Evolutionary conservation across 371 early-diverging fungal genomes (phyloP).

Genomic region (Nematocida sp.): DNA sequence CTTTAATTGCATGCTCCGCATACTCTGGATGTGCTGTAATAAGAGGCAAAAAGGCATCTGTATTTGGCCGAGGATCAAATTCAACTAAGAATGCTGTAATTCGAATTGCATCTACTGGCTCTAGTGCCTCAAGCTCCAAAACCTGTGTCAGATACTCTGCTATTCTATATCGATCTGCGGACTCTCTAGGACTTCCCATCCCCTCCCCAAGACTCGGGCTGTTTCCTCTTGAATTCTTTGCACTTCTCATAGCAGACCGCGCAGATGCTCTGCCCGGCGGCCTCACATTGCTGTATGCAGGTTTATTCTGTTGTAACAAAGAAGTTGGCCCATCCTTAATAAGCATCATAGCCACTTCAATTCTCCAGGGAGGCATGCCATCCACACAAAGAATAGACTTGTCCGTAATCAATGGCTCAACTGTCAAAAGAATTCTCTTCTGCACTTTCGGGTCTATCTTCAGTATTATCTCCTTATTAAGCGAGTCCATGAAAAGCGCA

Average conservation of each 20-base stretch:
- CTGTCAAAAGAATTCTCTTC: constrained; percentile 20
- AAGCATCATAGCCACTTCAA: constrained; percentile 11
- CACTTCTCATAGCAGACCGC: not conserved
- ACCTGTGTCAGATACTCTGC: constrained; percentile 16
- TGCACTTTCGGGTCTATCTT: constrained; percentile 33
- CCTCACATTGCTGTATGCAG: too few relatives aligned
- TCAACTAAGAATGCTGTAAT: constrained; percentile 40
- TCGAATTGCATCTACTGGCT: constrained; percentile 44
- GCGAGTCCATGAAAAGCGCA: not conserved
- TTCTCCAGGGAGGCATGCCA: constrained; percentile 22
- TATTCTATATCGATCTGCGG: not conserved
- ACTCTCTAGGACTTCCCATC: not conserved
- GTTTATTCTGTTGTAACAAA: not conserved
- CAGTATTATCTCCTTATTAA: constrained; percentile 21
- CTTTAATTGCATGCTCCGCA: constrained; percentile 41
- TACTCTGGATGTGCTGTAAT: constrained; percentile 58
- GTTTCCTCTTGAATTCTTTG: not conserved
- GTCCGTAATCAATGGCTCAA: constrained; percentile 8
- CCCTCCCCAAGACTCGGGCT: not conserved
- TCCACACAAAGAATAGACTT: constrained; percentile 33
- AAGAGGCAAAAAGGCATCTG: constrained; percentile 38
- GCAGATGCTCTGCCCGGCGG: not conserved
- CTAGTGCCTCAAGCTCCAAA: constrained; percentile 37
- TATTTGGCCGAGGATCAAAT: not conserved
- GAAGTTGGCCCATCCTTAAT: not conserved